Percentiles rank a stretch among this genome's conserved stretches.
phyloP scores from a whole-genome alignment of 805 yeast genomes.

The Starmerella geochares region DNA sequence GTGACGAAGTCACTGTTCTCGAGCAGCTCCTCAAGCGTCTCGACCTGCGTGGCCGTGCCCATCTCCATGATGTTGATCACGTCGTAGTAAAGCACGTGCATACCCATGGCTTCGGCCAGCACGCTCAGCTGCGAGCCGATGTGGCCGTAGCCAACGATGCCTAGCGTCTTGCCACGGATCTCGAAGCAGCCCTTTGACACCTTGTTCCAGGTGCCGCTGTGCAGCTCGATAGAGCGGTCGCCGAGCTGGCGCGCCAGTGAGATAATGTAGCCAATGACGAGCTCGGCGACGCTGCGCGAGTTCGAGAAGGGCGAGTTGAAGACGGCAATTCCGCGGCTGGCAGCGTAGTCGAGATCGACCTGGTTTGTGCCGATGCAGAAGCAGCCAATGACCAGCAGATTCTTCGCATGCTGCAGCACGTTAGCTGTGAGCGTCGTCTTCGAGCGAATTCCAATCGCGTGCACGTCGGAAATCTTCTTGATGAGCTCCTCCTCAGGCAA shows the following conservation, averaged over 20 bases:
- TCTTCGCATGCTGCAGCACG: constrained; percentile 74
- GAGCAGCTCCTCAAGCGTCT: constrained; percentile 73
- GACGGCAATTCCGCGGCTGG: constrained; percentile 86
- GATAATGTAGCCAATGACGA: constrained; percentile 90
- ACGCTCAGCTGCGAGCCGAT: constrained; percentile 96
- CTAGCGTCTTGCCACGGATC: constrained; percentile 95
- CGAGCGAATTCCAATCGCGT: constrained; percentile 96
- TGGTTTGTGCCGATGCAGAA: constrained; percentile 99
- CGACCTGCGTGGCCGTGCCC: constrained; percentile 92
- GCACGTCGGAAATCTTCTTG: constrained; percentile 85
- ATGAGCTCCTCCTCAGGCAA: constrained; percentile 87
- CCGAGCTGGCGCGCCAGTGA: constrained; percentile 92
- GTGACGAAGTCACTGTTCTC: constrained; percentile 77
- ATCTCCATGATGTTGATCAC: constrained; percentile 85
- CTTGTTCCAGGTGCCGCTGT: constrained; percentile 96
- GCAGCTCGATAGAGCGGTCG: constrained; percentile 91
- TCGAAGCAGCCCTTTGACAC: constrained; percentile 95
- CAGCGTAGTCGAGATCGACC: constrained; percentile 86
- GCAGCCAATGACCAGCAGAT: constrained; percentile 86
- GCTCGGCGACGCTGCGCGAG: constrained; percentile 96
- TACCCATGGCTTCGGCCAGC: constrained; percentile 93
- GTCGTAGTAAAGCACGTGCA: constrained; percentile 92
- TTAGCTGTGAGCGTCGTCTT: constrained; percentile 80
- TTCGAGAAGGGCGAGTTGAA: constrained; percentile 98
- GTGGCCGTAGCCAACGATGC: constrained; percentile 96